Percentiles rank a stretch among this genome's conserved stretches.
These are phyloP conservation scores for Hypoxylon sp. DNA, from an alignment of 2,329 filamentous ascomycete genomes.

Conservation along the genomic window DNA sequence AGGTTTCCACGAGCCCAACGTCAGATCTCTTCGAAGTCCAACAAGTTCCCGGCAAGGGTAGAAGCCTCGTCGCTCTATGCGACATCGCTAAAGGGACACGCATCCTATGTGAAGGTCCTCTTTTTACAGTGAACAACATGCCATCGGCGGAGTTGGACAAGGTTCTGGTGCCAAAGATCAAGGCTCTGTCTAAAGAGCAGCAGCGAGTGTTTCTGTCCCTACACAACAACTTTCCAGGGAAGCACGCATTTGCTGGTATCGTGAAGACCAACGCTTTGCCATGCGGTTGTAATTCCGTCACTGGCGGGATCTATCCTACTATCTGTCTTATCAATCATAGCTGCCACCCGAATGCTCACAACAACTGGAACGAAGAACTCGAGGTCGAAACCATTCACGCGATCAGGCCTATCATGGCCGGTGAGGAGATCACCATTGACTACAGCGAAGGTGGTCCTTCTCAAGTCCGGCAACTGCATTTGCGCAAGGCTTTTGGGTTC, in stretches of 20 bases:
- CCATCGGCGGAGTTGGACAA: slow-evolving; percentile 5
- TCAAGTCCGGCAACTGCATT: slow-evolving; percentile 6
- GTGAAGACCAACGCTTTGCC: slow-evolving; percentile 51
- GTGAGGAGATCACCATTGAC: slow-evolving; percentile 50
- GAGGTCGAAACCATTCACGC: slow-evolving; percentile 50
- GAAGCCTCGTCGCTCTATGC: slow-evolving; percentile 54
- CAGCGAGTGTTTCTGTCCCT: slow-evolving; percentile 43
- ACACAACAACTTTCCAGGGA: slow-evolving; percentile 51
- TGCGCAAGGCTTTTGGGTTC: slow-evolving; percentile 53
- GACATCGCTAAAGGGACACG: slow-evolving; percentile 54
- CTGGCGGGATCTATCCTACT: slow-evolving; percentile 47
- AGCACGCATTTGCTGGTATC: slow-evolving; percentile 44
- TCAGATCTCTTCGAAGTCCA: slow-evolving; percentile 3
- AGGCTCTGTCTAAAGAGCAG: slow-evolving; percentile 29
- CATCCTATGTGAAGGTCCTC: slow-evolving; percentile 55
- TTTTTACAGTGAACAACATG: slow-evolving; percentile 48
- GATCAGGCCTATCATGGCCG: slow-evolving; percentile 44
- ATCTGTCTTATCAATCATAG: slow-evolving; percentile 53
- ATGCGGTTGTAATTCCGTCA: slow-evolving; percentile 42
- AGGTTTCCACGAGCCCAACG: not conserved
- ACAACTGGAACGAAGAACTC: slow-evolving; percentile 46
- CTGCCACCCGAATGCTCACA: slow-evolving; percentile 50
- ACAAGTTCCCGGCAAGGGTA: slow-evolving; percentile 52
- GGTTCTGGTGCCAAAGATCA: slow-evolving; percentile 25
- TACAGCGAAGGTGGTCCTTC: slow-evolving; percentile 37